Evolutionary conservation across 2,329 filamentous ascomycete genomes (phyloP).

Genomic region (Diaporthe australafricana): DNA sequence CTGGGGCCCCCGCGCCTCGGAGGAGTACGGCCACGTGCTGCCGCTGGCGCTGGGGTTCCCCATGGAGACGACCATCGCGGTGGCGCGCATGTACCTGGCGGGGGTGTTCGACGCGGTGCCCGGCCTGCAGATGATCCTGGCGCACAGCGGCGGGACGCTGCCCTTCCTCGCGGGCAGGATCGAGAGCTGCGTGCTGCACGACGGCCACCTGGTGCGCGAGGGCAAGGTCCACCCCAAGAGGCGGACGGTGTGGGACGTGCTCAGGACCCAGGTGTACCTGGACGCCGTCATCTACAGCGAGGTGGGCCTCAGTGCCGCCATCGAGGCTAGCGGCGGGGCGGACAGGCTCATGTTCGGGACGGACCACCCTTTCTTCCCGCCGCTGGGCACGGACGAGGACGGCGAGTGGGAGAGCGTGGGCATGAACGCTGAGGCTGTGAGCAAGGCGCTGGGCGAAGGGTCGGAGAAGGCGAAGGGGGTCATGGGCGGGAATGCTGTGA

Average conservation of each 20-base stretch:
- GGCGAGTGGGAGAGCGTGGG: constrained; percentile 78
- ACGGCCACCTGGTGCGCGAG: constrained; percentile 77
- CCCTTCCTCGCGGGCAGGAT: constrained; percentile 91
- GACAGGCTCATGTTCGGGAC: constrained; percentile 85
- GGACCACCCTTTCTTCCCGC: constrained; percentile 89
- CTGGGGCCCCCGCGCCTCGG: constrained; percentile 76
- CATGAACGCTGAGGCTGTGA: constrained; percentile 51
- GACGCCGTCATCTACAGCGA: constrained; percentile 89
- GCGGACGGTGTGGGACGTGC: constrained; percentile 65
- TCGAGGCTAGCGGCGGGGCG: constrained; percentile 72
- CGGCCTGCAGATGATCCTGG: constrained; percentile 78
- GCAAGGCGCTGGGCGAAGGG: constrained; percentile 42
- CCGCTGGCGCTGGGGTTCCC: constrained; percentile 89
- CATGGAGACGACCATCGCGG: constrained; percentile 91
- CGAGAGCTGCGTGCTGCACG: constrained; percentile 87
- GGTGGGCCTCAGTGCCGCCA: constrained; percentile 77
- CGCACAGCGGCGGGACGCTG: constrained; percentile 88
- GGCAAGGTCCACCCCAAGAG: constrained; percentile 64
- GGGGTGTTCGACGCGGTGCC: constrained; percentile 85
- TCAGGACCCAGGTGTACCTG: constrained; percentile 82
- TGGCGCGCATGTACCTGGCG: constrained; percentile 87
- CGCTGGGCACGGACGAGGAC: constrained; percentile 70
- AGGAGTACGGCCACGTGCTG: constrained; percentile 87
- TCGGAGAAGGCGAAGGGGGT: constrained; percentile 41
- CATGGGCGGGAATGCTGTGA: constrained; percentile 46